These are phyloP conservation scores for Karstenula rhodostoma DNA, from an alignment of 2,329 filamentous ascomycete species.

Conservation along the genomic window DNA sequence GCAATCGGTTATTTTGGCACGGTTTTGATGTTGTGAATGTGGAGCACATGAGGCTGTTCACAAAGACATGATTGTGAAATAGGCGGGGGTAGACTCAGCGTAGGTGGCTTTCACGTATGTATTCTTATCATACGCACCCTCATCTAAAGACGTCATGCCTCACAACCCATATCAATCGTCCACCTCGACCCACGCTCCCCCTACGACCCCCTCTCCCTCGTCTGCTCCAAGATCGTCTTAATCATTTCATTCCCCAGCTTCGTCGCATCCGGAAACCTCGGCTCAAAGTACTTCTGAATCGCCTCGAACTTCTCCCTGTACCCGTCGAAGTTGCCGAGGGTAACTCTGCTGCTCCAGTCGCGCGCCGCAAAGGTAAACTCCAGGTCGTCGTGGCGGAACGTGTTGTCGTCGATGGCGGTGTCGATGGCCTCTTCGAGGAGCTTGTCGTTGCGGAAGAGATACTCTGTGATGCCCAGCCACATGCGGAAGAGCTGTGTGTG, in stretches of 20 bases:
- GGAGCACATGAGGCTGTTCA: too few species aligned
- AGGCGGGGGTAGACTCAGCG: too few species aligned
- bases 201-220: conserved; percentile 41
- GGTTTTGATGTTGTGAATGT: too few species aligned
- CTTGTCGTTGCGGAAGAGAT: conserved; percentile 83
- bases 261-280: conserved; percentile 85
- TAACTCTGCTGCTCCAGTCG: conserved; percentile 94
- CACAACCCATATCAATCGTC: too few species aligned
- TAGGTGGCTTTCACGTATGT: too few species aligned
- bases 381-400: conserved; percentile 92
- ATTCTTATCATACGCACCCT: too few species aligned
- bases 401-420: conserved; percentile 87
- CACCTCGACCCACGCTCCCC: too few species aligned
- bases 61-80: too few species aligned
- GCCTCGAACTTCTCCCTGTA: conserved; percentile 91
- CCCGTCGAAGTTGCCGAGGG: conserved; percentile 88
- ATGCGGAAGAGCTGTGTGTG: conserved; percentile 79
- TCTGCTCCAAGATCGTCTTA: conserved; percentile 88
- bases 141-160: too few species aligned
- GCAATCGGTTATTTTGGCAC: too few species aligned
- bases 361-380: conserved; percentile 97
- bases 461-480: conserved; percentile 96
- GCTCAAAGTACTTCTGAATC: conserved; percentile 91
- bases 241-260: conserved; percentile 97
- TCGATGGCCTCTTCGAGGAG: conserved; percentile 85